These are phyloP conservation scores for Penicillium sp. DNA, from an alignment of 2,329 filamentous ascomycete species.

Conservation along the genomic window DNA sequence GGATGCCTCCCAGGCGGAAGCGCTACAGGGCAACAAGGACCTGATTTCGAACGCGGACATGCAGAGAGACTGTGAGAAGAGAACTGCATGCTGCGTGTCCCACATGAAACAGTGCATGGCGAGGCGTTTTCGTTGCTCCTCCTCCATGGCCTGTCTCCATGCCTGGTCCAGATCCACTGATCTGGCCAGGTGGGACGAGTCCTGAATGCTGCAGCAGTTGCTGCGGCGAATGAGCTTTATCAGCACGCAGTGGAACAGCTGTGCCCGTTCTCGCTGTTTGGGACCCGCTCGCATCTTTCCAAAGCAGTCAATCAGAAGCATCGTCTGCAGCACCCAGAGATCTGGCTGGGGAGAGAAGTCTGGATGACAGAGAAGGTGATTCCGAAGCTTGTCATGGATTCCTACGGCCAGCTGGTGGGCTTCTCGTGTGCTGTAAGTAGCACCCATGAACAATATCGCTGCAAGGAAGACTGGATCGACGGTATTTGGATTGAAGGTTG, in stretches of 20 bases:
- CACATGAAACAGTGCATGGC: slow-evolving; percentile 64
- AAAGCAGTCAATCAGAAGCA: slow-evolving; percentile 62
- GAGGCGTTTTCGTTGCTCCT: slow-evolving; percentile 59
- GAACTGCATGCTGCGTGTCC: slow-evolving; percentile 63
- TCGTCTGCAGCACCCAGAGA: slow-evolving; percentile 61
- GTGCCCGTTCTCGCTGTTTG: slow-evolving; percentile 62
- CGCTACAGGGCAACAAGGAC: slow-evolving; percentile 55
- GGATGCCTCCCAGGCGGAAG: slow-evolving; percentile 57
- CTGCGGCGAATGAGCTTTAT: slow-evolving; percentile 56
- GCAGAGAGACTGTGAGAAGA: slow-evolving; percentile 64
- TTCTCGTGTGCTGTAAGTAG: slow-evolving; percentile 59
- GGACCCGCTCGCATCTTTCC: slow-evolving; percentile 62
- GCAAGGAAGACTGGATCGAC: slow-evolving; percentile 54
- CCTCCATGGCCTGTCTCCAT: slow-evolving; percentile 55
- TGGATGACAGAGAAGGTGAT: slow-evolving; percentile 58
- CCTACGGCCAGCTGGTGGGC: slow-evolving; percentile 60
- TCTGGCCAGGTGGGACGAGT: slow-evolving; percentile 34
- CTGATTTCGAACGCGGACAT: slow-evolving; percentile 65
- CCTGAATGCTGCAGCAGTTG: slow-evolving; percentile 50
- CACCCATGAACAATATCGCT: slow-evolving; percentile 58
- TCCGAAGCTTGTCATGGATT: slow-evolving; percentile 59
- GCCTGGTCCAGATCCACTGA: slow-evolving; percentile 44
- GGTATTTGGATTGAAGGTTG: slow-evolving; percentile 54
- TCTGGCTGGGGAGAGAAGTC: slow-evolving; percentile 59
- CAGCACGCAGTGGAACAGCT: slow-evolving; percentile 57